Conservation (phyloP, 495 filamentous ascomycete species). For the Daldinia bambusicola region DNA sequence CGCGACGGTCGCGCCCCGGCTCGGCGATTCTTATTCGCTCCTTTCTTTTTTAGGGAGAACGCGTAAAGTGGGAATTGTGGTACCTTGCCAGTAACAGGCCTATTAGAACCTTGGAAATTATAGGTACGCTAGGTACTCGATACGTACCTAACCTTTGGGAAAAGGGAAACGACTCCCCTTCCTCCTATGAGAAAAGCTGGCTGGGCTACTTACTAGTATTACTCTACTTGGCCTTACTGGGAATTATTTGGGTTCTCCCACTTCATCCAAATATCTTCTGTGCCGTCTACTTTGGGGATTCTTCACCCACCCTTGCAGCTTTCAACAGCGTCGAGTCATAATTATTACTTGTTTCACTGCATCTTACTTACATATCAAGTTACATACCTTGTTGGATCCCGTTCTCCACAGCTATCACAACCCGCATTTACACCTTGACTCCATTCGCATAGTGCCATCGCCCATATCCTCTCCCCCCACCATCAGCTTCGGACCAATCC, state of each 20-base stretch:
- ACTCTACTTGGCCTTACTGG: not conserved
- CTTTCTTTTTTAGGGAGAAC: constrained; percentile 40
- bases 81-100: not conserved
- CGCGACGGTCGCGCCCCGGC: constrained; percentile 31
- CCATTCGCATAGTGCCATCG: constrained; percentile 17
- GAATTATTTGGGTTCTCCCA: constrained; percentile 14
- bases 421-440: constrained; percentile 20
- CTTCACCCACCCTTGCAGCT: constrained; percentile 33
- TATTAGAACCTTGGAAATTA: no score
- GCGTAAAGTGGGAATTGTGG: constrained; percentile 42
- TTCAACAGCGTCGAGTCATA: constrained; percentile 40
- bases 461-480: constrained; percentile 28
- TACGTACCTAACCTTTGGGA: constrained; percentile 25
- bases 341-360: constrained; percentile 38
- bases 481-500: constrained; percentile 42
- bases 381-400: constrained; percentile 19
- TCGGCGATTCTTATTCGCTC: constrained; percentile 41
- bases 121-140: constrained; percentile 21
- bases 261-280: constrained; percentile 33
- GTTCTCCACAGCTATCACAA: constrained; percentile 36
- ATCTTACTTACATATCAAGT: constrained; percentile 26
- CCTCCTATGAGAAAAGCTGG: constrained; percentile 7
- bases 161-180: not conserved
- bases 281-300: constrained; percentile 21
- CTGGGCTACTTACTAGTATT: constrained; percentile 14